These are phyloP conservation scores for Trypanosoma cruzi DNA, from an alignment of 208 protist species.

Conservation along the genomic window DNA sequence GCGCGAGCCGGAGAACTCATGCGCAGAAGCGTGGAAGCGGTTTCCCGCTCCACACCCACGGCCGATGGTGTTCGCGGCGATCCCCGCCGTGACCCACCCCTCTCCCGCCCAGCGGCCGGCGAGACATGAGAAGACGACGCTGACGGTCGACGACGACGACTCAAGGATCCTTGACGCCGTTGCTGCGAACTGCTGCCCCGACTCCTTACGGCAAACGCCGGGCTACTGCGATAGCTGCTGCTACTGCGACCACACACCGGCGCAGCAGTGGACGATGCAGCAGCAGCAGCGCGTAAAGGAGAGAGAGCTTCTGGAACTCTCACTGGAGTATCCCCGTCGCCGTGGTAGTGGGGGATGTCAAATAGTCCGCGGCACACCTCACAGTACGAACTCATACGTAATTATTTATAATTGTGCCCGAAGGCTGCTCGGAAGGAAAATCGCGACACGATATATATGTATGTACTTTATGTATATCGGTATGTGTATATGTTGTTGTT, in stretches of 20 bases:
- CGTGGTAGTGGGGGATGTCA: slow-evolving; percentile 40
- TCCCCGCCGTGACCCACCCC: not conserved
- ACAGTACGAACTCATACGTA: slow-evolving; percentile 80
- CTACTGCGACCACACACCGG: not conserved
- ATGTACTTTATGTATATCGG: not conserved
- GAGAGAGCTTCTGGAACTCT: not conserved
- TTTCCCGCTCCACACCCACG: slow-evolving; percentile 8
- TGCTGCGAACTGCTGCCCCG: not conserved
- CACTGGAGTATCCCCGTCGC: not conserved
- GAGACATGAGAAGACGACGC: not conserved
- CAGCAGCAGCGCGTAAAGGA: not conserved
- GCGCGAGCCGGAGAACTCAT: slow-evolving; percentile 3
- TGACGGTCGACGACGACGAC: not conserved
- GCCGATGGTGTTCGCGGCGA: not conserved
- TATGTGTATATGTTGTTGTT: not conserved
- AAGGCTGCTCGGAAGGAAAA: too few relatives aligned
- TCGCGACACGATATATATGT: too few relatives aligned
- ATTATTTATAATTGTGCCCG: not conserved
- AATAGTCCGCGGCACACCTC: slow-evolving; percentile 66
- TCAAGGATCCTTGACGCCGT: not conserved
- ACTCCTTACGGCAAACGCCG: not conserved
- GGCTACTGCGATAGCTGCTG: not conserved
- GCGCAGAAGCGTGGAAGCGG: slow-evolving; percentile 16
- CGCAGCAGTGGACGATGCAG: not conserved
- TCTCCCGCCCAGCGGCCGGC: not conserved